Evolutionary conservation across 331 rosid genomes (phyloP).

Genomic region (Spiraea crenata): DNA sequence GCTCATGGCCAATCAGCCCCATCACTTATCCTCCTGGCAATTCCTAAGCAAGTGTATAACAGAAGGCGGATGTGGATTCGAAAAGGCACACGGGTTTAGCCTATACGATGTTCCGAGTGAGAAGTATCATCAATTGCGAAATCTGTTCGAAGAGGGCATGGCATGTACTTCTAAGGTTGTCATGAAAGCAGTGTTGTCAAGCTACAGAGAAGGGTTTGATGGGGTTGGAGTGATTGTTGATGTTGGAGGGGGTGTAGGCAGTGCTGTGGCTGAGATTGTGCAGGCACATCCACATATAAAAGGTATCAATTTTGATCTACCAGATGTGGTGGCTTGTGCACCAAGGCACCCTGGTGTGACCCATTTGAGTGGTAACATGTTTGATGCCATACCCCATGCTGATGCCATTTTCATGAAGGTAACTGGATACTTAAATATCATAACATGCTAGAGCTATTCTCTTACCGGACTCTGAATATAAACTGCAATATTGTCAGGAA

Average conservation of each 20-base stretch:
- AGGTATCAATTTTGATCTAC: slow-evolving; percentile 32
- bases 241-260: slow-evolving; percentile 30
- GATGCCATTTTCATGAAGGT: slow-evolving; percentile 29
- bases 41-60: slow-evolving; percentile 13
- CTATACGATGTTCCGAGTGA: not conserved
- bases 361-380: slow-evolving; percentile 29
- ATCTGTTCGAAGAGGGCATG: slow-evolving; percentile 13
- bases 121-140: not conserved
- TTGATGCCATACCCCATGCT: slow-evolving; percentile 20
- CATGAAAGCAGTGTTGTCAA: not conserved
- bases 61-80: slow-evolving; percentile 15
- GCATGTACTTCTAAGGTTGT: slow-evolving; percentile 3
- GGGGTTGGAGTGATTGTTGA: slow-evolving; percentile 18
- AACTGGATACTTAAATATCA: too few species aligned
- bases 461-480: too few species aligned
- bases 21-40: slow-evolving; percentile 9
- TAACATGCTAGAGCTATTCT: too few species aligned
- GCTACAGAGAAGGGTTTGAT: slow-evolving; percentile 10
- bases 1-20: not conserved
- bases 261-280: slow-evolving; percentile 9
- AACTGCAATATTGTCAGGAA: too few species aligned
- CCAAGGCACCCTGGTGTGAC: slow-evolving; percentile 11
- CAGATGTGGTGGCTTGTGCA: slow-evolving; percentile 19
- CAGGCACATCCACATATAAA: slow-evolving; percentile 21
- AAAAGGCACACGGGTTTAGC: slow-evolving; percentile 9